These are phyloP conservation scores for Cryphonectria nitschkei DNA, from an alignment of 2,329 filamentous ascomycete genomes.

Conservation along the genomic window DNA sequence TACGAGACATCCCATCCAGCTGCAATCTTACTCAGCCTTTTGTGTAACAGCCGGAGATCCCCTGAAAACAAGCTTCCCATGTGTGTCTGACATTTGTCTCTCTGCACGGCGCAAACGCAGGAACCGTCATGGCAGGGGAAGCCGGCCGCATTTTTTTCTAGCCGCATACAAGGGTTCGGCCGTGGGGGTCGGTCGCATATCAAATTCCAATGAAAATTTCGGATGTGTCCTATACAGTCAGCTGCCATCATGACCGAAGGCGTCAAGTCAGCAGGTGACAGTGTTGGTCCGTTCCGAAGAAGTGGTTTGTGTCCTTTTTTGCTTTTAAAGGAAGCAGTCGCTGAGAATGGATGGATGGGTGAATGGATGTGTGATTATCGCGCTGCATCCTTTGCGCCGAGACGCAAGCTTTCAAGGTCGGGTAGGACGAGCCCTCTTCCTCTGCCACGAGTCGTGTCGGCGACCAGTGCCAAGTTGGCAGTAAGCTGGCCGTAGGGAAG, in stretches of 20 bases:
- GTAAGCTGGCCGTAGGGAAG: background rate
- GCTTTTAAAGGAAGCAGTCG: background rate
- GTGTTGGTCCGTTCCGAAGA: background rate
- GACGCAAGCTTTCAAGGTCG: background rate
- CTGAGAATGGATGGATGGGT: background rate
- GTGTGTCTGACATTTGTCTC: conserved; percentile 7
- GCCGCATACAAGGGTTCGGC: conserved; percentile 23
- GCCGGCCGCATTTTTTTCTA: conserved; percentile 26
- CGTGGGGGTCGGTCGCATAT: conserved; percentile 28
- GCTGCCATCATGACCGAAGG: background rate
- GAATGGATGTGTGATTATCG: background rate
- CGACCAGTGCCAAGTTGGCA: conserved; percentile 22
- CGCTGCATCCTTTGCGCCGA: conserved; percentile 8
- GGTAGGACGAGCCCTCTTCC: background rate
- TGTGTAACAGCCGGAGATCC: background rate
- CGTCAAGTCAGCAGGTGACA: background rate
- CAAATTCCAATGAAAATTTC: conserved; percentile 13
- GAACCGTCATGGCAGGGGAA: conserved; percentile 20
- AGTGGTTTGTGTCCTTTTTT: background rate
- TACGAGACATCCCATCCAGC: background rate
- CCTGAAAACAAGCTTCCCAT: conserved; percentile 8
- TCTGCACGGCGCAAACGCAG: conserved; percentile 15
- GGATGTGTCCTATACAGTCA: conserved; percentile 3
- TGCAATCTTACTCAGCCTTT: conserved; percentile 1
- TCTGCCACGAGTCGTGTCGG: conserved; percentile 23